Base-by-base conservation (phyloP, 2,329 filamentous ascomycete genomes). In the Fusarium sambucinum region DNA sequence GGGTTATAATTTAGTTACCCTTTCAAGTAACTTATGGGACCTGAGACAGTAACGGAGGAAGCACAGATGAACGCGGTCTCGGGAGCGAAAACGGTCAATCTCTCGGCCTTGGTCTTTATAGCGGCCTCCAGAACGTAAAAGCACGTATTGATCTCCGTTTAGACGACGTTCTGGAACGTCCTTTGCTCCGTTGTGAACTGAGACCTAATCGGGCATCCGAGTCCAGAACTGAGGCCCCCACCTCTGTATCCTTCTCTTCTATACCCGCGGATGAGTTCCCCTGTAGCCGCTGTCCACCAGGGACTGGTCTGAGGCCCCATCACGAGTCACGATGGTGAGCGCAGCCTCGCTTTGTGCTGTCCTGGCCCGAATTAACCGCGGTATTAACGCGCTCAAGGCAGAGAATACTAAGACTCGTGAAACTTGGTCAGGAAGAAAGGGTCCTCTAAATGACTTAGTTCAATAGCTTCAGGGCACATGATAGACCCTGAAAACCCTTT, bases 81-180 rank as follows among this genome's bases (percentile, higher is more conserved):
- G 57, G 57, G 53, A 52, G 51, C 46, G 71, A 66, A 73, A 69
- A 59, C 67, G 60, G 64, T 65, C 50, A 54, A 72, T 70, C 44
- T 53, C 48, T 47, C 60, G 61, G 51, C 32, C 40, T 54, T 46
- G n/a, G 56, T 38, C 54, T 55, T 40, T 55, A 50, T 29, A 50
- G 23, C 25, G 44, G 38, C 41, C 30, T 66, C 54, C 32, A 51
- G 51, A 55, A 53, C 57, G 55, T 50, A 54, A 19, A 35, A 59
- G 21, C 63, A 44, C 41, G 41, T 30, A 41, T 46, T 52, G 50
- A 21, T 51, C 54, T 67, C 63, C 66, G 66, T 69, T 68, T 64
- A 40, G 29, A 51, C n/a, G 46, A 37, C 38, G 68, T 69, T 73
- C 69, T 72, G 57, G 69, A 73, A 72, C 69, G 69, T 73, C 56